Percentiles rank a stretch among this genome's conserved stretches.
Conservation (phyloP, 768 basidiomycete genomes). For the Rubroboletus pulcherrimus region DNA sequence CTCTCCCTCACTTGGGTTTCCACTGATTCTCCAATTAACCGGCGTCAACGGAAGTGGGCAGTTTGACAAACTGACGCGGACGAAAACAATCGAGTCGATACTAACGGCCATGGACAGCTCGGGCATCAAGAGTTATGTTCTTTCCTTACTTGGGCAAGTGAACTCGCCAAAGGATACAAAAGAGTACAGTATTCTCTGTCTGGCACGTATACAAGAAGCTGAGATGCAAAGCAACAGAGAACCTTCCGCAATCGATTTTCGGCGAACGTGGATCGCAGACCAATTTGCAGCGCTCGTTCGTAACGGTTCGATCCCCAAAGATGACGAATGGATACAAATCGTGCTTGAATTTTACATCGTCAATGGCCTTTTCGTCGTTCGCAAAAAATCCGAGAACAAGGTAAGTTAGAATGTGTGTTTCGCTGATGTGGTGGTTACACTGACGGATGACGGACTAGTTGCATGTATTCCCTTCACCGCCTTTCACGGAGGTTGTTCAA, state of each 20-base stretch:
- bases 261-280: constrained; percentile 80
- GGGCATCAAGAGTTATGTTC: constrained; percentile 76
- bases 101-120: constrained; percentile 66
- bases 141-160: constrained; percentile 62
- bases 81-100: constrained; percentile 87
- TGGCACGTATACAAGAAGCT: constrained; percentile 4
- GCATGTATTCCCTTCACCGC: constrained; percentile 56
- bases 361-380: constrained; percentile 75
- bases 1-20: constrained; percentile 78
- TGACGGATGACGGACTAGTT: constrained; percentile 35
- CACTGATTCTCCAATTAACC: constrained; percentile 80
- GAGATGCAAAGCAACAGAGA: constrained; percentile 33
- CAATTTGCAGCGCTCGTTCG: constrained; percentile 77
- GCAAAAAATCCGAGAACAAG: constrained; percentile 70
- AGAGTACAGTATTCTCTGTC: constrained; percentile 35
- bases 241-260: constrained; percentile 47
- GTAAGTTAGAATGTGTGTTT: constrained; percentile 41
- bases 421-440: not conserved
- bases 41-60: constrained; percentile 79
- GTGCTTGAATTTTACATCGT: constrained; percentile 80
- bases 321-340: constrained; percentile 70
- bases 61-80: constrained; percentile 90
- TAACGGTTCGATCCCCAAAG: constrained; percentile 75
- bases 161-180: constrained; percentile 43
- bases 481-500: constrained; percentile 71